Base-by-base conservation (phyloP, 2,329 filamentous ascomycete genomes). In the Paracoccidioides lutzii region DNA sequence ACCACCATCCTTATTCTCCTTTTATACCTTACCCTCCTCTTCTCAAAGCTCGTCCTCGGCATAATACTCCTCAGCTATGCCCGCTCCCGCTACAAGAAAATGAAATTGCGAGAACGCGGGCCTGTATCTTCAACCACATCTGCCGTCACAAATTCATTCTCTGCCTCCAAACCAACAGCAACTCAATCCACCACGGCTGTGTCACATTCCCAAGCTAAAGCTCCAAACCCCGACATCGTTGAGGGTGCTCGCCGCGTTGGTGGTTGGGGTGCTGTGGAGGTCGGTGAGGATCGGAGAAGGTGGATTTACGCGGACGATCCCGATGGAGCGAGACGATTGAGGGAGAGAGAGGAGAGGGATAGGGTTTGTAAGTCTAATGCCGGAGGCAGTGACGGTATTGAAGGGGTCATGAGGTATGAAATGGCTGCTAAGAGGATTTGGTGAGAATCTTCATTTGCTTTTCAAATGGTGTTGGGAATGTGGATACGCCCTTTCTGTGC, bases 341-440 rank as follows among this genome's bases (percentile, higher is more conserved):
- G 83, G 60, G 83, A 84, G 58, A 80, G 81, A 65, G 76, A 80
- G 63, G 79, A 78, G 5, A 81, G 80, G 59, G 81, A 82, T 60
- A 83, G 79, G 61, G 78, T 77, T 30, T 72, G 69, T 57, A 78
- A 78, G 46, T 76, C 81, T 53, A 79, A 79, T 69, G 80, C 78
- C 68, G 83, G 75, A 68, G 81, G 72, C 68, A 82, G 64, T 56
- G 62, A 81, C 57, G 82, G 81, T 67, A 81, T 82, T 71, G 86
- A 78, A 65, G 82, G 74, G 67, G 88, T 83, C 59, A 82, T 78
- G 63, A 79, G 93, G 64, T 98, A 96, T 73, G 89, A 90, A 67
- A 96, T 97, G 93, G 85, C 90, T 63, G 88, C 89, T 0, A 97
- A 96, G 78, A 80, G 93, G 67, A 98, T 98, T 64, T 98, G 93